A percentile compares a stretch with the other conserved stretches of the same genome.
These are phyloP conservation scores for Suillus subluteus DNA, from an alignment of 768 basidiomycete species.

Conservation along the genomic window DNA sequence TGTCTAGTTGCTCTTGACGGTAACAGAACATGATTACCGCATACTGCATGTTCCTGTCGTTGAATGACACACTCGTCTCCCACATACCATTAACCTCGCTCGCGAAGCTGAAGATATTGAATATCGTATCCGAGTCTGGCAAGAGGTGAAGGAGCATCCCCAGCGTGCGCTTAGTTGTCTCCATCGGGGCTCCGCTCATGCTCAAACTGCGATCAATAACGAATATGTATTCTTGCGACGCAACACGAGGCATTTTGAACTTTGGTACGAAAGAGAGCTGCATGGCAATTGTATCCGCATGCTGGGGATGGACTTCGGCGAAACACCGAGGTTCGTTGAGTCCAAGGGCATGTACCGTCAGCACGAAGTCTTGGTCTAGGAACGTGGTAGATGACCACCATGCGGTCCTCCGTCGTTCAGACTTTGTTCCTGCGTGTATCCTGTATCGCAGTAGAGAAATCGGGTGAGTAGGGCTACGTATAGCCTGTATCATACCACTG, in stretches of 20 bases:
- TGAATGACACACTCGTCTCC: constrained; percentile 37
- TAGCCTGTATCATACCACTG: constrained; percentile 42
- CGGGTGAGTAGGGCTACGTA: constrained; percentile 51
- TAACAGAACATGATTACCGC: constrained; percentile 37
- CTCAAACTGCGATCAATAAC: constrained; percentile 62
- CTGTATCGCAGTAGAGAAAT: constrained; percentile 39
- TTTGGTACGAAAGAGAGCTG: constrained; percentile 58
- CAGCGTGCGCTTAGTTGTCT: constrained; percentile 51
- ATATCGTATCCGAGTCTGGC: constrained; percentile 42
- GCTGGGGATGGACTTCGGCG: constrained; percentile 43
- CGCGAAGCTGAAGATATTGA: constrained; percentile 65
- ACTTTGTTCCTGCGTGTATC: constrained; percentile 36
- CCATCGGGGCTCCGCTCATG: constrained; percentile 48
- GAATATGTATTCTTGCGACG: constrained; percentile 60
- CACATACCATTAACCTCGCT: constrained; percentile 34
- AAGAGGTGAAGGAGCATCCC: constrained; percentile 52
- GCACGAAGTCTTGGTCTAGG: constrained; percentile 52
- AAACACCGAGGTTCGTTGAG: constrained; percentile 60
- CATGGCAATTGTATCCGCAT: constrained; percentile 45
- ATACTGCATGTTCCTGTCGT: constrained; percentile 29
- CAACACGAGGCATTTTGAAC: constrained; percentile 45
- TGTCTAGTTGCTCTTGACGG: constrained; percentile 14
- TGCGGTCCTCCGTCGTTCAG: constrained; percentile 45
- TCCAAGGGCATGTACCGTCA: constrained; percentile 49
- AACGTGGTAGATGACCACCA: constrained; percentile 44